A percentile compares a stretch with the other conserved stretches of the same genome.
phyloP scores from a whole-genome alignment of 2,329 filamentous ascomycete genomes.

The Cytospora leucostoma region DNA sequence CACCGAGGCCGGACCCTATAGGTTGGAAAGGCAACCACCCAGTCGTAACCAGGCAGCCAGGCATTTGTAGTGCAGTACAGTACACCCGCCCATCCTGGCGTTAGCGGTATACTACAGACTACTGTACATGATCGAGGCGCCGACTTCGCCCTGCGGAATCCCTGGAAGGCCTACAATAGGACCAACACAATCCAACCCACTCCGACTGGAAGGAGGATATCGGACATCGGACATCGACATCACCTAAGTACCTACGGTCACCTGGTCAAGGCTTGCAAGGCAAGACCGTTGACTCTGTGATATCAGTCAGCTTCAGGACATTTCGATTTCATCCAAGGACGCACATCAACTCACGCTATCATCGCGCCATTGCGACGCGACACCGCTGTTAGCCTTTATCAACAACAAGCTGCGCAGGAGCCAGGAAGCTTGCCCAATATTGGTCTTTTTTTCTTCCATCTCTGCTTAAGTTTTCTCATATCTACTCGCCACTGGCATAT shows the following conservation, averaged over 20 bases:
- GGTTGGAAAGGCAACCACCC: conserved; percentile 8
- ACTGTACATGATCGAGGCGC: conserved; percentile 15
- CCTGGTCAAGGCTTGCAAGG: conserved; percentile 26
- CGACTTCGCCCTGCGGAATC: conserved; percentile 16
- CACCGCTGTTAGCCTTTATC: conserved; percentile 14
- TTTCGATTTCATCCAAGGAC: conserved; percentile 2
- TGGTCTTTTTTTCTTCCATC: background rate
- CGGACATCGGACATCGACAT: conserved; percentile 11
- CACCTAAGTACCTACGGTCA: background rate
- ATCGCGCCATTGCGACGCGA: conserved; percentile 28
- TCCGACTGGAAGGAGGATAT: background rate
- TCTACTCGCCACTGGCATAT: conserved; percentile 22
- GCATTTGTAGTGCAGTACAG: too few species aligned
- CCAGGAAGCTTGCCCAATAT: conserved; percentile 12
- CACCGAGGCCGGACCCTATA: conserved; percentile 6
- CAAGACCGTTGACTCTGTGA: conserved; percentile 23
- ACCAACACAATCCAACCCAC: conserved; percentile 9
- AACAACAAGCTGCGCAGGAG: conserved; percentile 22
- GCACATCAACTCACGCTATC: conserved; percentile 19
- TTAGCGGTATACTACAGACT: conserved; percentile 14
- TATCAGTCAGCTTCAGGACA: conserved; percentile 19
- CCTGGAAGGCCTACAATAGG: conserved; percentile 11
- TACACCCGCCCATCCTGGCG: conserved; percentile 18
- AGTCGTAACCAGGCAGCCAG: conserved; percentile 12
- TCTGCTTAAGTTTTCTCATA: background rate